Evolutionary conservation across 176 grass and related monocot species (phyloP).

Genomic region (Dendrocalamus sinicus): DNA sequence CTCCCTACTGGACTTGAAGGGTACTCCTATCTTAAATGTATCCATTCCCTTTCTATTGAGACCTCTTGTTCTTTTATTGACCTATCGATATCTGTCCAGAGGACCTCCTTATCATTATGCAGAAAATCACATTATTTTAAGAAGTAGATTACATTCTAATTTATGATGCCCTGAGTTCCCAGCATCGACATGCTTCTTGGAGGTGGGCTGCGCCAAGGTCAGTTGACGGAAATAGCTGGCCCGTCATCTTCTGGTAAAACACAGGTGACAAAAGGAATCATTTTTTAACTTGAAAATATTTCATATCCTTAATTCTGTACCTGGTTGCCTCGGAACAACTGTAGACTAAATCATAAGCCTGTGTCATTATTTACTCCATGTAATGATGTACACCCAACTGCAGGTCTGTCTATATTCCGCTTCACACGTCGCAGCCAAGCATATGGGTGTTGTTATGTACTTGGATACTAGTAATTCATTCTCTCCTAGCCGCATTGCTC

Average conservation of each 20-base stretch:
- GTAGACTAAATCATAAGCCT: not conserved
- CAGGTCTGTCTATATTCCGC: constrained; percentile 82
- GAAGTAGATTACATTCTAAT: not conserved
- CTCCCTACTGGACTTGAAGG: constrained; percentile 50
- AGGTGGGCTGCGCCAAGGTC: constrained; percentile 73
- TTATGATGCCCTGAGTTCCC: constrained; percentile 24
- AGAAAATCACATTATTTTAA: not conserved
- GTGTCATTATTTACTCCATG: constrained; percentile 5
- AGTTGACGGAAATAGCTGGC: constrained; percentile 77
- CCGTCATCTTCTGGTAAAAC: constrained; percentile 92
- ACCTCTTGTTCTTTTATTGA: not conserved
- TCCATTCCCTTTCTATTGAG: constrained; percentile 12
- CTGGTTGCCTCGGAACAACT: not conserved
- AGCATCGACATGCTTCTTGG: constrained; percentile 86
- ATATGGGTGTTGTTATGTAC: constrained; percentile 66
- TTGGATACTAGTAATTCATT: constrained; percentile 94
- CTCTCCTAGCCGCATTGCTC: constrained; percentile 62
- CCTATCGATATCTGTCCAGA: not conserved
- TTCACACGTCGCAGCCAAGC: constrained; percentile 57
- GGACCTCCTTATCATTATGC: not conserved
- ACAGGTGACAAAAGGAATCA: constrained; percentile 39
- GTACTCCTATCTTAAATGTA: constrained; percentile 38
- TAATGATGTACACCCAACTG: constrained; percentile 28
- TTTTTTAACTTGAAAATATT: constrained; percentile 16
- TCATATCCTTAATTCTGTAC: not conserved